Evolutionary conservation across 2,329 filamentous ascomycete species (phyloP), one percentile per base, ranked within the genome.

Genomic region (Hortaea werneckii): DNA sequence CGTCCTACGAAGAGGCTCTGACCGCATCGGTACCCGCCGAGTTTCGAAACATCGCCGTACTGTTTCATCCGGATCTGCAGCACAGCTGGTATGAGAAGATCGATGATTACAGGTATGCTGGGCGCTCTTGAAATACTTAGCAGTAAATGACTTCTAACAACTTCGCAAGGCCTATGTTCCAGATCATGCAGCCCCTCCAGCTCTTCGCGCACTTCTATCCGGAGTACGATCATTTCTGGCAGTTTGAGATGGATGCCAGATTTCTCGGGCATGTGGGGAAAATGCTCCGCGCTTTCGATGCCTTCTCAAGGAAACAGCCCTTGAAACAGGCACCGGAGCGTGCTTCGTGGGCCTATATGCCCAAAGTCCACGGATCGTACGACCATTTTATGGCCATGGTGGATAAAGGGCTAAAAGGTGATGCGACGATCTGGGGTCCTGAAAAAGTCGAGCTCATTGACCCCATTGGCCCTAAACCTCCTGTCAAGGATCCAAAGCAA

Each of bases 171-270:
- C 67, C 29, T 64, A 68, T 51, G 50, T 69, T 65, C 64, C 81
- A 85, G 58, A 85, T 81, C 70, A 71, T 85, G 52, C 52, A 54
- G 49, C 82, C 82, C 4, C 73, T 87, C 1, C 84, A 87, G 60
- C 80, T 81, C 61, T 87, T 87, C 57, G 78, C 79, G 46, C 75
- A 82, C 55, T 81, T 84, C 45, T 81, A 87, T 56, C 83, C 83
- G 0, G 79, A 88, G 55, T 90, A 84, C 53, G 83, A 87, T 53
- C 86, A 77, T 56, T 74, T 85, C 54, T 70, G 85, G 83, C 87
- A 88, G 61, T 87, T 84, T 82, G 85, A 90, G 60, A 83, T 88
- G 68, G 85, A 90, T 58, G 79, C 82, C 29, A 76, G 85, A 38
- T 82, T 83, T 57, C 85, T 80, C 0, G 85, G 85, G 8, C 83